A percentile compares a stretch with the other conserved stretches of the same genome.
These are phyloP conservation scores for Aquilaria sinensis DNA, from an alignment of 345 rosid genomes.

Conservation along the genomic window DNA sequence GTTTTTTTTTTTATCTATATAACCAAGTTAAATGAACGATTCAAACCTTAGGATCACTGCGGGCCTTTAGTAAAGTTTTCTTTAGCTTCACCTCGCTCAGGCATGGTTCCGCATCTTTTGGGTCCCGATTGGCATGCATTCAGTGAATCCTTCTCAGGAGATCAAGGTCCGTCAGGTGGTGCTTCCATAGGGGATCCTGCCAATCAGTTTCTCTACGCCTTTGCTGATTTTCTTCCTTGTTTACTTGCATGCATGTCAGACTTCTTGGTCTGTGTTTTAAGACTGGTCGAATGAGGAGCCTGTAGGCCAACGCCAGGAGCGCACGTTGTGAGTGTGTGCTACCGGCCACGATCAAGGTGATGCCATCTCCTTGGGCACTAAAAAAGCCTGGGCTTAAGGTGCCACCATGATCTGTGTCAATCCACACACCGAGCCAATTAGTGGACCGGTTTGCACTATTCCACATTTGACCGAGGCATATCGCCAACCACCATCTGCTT, in stretches of 20 bases:
- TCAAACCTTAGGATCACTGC: background rate
- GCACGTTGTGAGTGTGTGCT: too few species aligned
- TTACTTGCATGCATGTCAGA: background rate
- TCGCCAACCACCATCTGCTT: too few species aligned
- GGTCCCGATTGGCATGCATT: constrained; percentile 15
- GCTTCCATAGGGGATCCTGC: constrained; percentile 1
- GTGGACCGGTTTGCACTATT: too few species aligned
- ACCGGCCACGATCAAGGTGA: too few species aligned
- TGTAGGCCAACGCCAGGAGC: too few species aligned
- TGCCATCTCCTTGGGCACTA: too few species aligned
- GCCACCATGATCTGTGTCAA: too few species aligned
- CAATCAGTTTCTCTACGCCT: background rate
- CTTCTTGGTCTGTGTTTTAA: background rate
- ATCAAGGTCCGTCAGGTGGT: constrained; percentile 8
- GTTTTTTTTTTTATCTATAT: background rate
- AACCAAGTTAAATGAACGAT: too few species aligned
- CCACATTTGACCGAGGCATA: too few species aligned
- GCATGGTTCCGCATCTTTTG: constrained; percentile 12
- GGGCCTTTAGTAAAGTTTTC: constrained; percentile 5
- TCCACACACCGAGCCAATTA: too few species aligned
- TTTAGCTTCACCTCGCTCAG: constrained; percentile 3
- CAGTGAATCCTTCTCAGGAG: constrained; percentile 12
- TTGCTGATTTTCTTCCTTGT: background rate
- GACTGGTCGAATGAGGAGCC: too few species aligned
- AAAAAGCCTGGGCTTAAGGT: too few species aligned